Conservation (phyloP, 495 filamentous ascomycete genomes). For the Niebla homalea region DNA sequence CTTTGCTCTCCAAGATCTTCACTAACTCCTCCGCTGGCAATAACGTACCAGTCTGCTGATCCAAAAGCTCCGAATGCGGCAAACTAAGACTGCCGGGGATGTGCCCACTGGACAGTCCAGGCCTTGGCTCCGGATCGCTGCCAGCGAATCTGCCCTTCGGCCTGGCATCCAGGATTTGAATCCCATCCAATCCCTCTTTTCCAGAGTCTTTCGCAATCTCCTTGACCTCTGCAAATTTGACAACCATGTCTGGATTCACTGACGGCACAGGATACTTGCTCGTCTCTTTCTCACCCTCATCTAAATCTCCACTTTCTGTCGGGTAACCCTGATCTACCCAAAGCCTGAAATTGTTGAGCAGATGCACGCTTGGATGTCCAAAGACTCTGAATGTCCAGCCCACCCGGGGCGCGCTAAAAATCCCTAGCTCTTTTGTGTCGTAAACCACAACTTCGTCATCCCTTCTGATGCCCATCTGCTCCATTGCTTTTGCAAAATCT, state of each 20-base stretch:
- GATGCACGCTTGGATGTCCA: conserved; percentile 77
- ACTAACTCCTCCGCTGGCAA: conserved; percentile 57
- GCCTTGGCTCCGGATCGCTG: conserved; percentile 72
- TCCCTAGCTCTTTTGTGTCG: conserved; percentile 73
- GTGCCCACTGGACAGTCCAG: conserved; percentile 80
- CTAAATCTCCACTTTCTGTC: conserved; percentile 62
- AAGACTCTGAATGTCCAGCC: conserved; percentile 87
- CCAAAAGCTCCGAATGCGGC: conserved; percentile 65
- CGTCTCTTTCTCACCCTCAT: conserved; percentile 32
- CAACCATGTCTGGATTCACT: conserved; percentile 42
- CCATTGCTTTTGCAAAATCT: conserved; percentile 78
- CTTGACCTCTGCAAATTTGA: conserved; percentile 67
- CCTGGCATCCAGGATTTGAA: conserved; percentile 86
- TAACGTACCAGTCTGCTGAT: conserved; percentile 69
- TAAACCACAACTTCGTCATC: conserved; percentile 91
- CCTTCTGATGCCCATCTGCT: conserved; percentile 64
- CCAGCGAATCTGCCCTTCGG: conserved; percentile 69
- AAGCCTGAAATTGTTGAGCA: conserved; percentile 85
- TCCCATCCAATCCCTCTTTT: conserved; percentile 64
- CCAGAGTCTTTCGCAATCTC: conserved; percentile 58
- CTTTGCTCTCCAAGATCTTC: conserved; percentile 61
- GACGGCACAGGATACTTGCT: conserved; percentile 43
- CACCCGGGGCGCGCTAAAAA: conserved; percentile 86
- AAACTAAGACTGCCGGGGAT: conserved; percentile 79
- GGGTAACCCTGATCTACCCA: conserved; percentile 77